phyloP scores from a whole-genome alignment of 768 basidiomycete genomes.

The Trametes punicea region DNA sequence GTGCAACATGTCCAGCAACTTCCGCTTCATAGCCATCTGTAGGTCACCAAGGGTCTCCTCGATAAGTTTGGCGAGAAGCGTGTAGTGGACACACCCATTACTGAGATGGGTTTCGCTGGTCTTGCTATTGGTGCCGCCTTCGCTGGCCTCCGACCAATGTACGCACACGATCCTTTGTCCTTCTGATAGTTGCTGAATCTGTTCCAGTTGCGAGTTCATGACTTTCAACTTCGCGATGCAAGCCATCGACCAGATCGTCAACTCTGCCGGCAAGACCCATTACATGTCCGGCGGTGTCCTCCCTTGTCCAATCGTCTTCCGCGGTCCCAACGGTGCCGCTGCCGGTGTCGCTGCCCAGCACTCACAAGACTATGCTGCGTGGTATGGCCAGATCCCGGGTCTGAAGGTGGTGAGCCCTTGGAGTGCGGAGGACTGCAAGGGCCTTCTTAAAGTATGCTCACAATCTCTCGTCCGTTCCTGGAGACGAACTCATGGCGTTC shows the following conservation, averaged over 20 bases:
- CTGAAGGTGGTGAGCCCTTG: conserved; percentile 97
- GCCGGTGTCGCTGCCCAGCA: conserved; percentile 96
- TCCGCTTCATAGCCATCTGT: neutral
- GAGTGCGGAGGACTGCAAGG: conserved; percentile 99
- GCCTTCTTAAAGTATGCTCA: conserved; percentile 80
- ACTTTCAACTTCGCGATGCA: conserved; percentile 99
- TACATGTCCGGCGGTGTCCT: conserved; percentile 99
- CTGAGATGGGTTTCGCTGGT: conserved; percentile 99
- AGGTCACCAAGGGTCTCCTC: conserved; percentile 97
- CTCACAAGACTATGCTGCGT: conserved; percentile 95
- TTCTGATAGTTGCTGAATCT: neutral
- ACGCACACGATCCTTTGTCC: conserved; percentile 25
- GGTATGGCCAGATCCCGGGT: conserved; percentile 92
- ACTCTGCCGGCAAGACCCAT: conserved; percentile 99
- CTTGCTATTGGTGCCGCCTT: conserved; percentile 93
- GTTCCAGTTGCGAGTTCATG: conserved; percentile 94
- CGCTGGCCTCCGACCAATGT: conserved; percentile 92
- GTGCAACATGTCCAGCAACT: neutral
- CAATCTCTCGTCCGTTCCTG: neutral
- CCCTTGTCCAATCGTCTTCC: conserved; percentile 98
- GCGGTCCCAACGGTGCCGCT: conserved; percentile 98
- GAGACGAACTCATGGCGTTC: neutral
- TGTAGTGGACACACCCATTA: conserved; percentile 95
- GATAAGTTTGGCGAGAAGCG: conserved; percentile 99
- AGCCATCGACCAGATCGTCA: conserved; percentile 99